These are phyloP conservation scores for Suillus luteus DNA, from an alignment of 768 basidiomycete species.

Conservation along the genomic window DNA sequence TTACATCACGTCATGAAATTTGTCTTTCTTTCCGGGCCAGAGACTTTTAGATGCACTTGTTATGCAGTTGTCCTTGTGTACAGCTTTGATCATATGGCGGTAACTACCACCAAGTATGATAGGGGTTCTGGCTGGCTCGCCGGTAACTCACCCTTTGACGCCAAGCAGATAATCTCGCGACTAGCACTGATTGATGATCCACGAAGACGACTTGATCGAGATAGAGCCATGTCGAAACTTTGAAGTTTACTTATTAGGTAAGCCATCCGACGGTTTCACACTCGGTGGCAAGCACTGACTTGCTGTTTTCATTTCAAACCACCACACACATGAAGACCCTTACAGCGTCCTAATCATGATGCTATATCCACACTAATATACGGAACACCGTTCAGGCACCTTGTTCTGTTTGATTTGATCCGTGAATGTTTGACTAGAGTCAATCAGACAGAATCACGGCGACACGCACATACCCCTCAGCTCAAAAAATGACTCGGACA, in stretches of 20 bases:
- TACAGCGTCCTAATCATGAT: not conserved
- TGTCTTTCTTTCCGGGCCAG: not conserved
- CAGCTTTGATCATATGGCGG: not conserved
- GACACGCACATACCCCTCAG: slow-evolving; percentile 46
- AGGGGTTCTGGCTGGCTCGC: not conserved
- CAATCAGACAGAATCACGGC: not conserved
- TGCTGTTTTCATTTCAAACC: not conserved
- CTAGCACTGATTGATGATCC: not conserved
- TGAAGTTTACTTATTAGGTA: not conserved
- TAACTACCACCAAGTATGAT: not conserved
- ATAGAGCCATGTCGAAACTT: not conserved
- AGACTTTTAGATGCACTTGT: not conserved
- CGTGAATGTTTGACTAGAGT: not conserved
- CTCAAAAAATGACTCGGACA: slow-evolving; percentile 57
- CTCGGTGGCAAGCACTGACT: not conserved
- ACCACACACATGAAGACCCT: not conserved
- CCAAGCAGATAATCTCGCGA: not conserved
- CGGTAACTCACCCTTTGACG: not conserved
- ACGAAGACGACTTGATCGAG: not conserved
- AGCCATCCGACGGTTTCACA: not conserved
- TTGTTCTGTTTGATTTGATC: not conserved
- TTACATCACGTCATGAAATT: not conserved
- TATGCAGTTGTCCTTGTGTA: not conserved
- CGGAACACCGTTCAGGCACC: not conserved
- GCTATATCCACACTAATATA: not conserved